phyloP scores from a whole-genome alignment of 2,329 filamentous ascomycete genomes.

The Lasiodiplodia citricola region DNA sequence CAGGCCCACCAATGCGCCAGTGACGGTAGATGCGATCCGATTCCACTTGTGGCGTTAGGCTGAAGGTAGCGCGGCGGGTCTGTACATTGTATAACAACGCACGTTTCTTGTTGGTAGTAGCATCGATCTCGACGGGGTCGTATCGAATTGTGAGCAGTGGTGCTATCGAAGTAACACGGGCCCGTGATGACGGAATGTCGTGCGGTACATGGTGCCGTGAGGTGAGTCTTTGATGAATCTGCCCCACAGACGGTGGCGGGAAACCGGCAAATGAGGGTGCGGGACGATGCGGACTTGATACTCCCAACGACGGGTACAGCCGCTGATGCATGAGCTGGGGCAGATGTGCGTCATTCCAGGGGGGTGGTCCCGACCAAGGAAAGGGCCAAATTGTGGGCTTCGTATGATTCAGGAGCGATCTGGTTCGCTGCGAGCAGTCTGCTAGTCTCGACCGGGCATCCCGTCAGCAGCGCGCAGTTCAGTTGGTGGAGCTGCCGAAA shows the following conservation, averaged over 20 bases:
- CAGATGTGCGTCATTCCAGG: neutral
- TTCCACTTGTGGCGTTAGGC: neutral
- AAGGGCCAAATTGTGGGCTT: neutral
- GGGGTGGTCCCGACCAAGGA: neutral
- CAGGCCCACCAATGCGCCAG: neutral
- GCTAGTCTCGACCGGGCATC: constrained; percentile 10
- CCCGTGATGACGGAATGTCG: neutral
- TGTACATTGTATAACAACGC: neutral
- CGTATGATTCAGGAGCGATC: neutral
- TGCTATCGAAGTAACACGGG: constrained; percentile 4
- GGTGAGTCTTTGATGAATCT: neutral
- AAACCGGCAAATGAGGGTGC: neutral
- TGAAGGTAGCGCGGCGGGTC: no score
- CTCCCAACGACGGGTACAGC: constrained; percentile 16
- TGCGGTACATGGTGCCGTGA: constrained; percentile 5
- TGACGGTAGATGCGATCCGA: neutral
- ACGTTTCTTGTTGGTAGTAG: neutral
- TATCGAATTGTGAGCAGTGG: neutral
- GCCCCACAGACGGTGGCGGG: neutral
- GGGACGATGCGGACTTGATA: constrained; percentile 2
- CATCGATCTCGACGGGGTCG: neutral
- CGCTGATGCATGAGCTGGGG: neutral
- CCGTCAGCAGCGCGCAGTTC: neutral
- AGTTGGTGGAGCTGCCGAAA: neutral
- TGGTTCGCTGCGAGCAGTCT: neutral